Evolutionary conservation across 225 moss, liverwort and hornwort species (phyloP), one percentile per base, ranked within the genome.

Genomic region (Pseudisothecium myosuroides): DNA sequence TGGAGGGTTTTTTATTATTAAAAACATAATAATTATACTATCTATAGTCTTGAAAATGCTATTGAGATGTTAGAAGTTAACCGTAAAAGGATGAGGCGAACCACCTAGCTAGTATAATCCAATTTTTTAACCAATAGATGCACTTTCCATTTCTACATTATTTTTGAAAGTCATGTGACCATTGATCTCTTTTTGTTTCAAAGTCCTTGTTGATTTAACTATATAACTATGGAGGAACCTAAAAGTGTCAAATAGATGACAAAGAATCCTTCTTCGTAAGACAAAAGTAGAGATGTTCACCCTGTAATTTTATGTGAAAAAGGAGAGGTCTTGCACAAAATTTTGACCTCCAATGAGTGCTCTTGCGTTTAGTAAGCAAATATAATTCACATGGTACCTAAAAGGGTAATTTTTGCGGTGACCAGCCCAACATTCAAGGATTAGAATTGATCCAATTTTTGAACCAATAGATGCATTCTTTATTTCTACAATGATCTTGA

Each of bases 51-150:
- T 26, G 1, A 37, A 54, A 24, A 23, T 77, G 15, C 21, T 23
- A 14, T 5, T 54, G 54, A 36, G 14, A 15, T 55, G 10, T 15
- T 14, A 54, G 4, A 54, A 1, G 0, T 36, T 15, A 36, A 14
- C 0, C 3, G 0, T 54, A 0, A 24, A 54, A 54, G 0, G 9
- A 54, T 4, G 6, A 77, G 2, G 24, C 0, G 1, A 54, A 54
- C 13, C 23, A 24, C 23, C 17, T 17, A 56, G 6, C 9, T 16
- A 56, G n/a, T 37, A 6, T n/a, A 26, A n/a, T 56, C 0, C n/a
- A 27, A 55, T 56, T 22, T n/a, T 7, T 79, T 1, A 17, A 56
- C 11, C 56, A n/a, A 56, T 7, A 39, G 27, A n/a, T n/a, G 56
- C 4, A 56, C 10, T 78, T 7, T n/a, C 56, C 2, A 4, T 26